Evolutionary conservation across 495 filamentous ascomycete species (phyloP).

Genomic region (Pyrenula massariospora): DNA sequence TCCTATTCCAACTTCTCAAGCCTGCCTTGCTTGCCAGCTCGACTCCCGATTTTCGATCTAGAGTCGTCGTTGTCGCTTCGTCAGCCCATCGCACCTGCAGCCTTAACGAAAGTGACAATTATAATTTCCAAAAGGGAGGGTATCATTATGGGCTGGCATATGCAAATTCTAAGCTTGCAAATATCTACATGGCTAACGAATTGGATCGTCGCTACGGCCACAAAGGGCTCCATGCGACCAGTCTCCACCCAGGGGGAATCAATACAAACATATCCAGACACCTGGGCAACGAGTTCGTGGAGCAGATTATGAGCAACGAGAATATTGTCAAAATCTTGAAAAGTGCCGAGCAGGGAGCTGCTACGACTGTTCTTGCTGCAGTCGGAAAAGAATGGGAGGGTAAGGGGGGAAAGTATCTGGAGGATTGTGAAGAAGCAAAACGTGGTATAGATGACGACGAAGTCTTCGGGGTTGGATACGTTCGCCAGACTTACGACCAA

Average conservation of each 20-base stretch:
- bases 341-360: slow-evolving; percentile 20
- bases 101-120: slow-evolving; percentile 15
- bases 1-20: slow-evolving; percentile 35
- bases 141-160: slow-evolving; percentile 27
- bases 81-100: slow-evolving; percentile 20
- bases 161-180: slow-evolving; percentile 24
- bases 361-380: slow-evolving; percentile 34
- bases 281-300: slow-evolving; percentile 9
- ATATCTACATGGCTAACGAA: slow-evolving; percentile 30
- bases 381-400: slow-evolving; percentile 22
- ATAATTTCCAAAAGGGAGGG: slow-evolving; percentile 16
- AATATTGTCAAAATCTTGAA: slow-evolving; percentile 19
- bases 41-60: slow-evolving; percentile 24
- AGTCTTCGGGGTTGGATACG: slow-evolving; percentile 15
- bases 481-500: slow-evolving; percentile 20
- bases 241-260: slow-evolving; percentile 29
- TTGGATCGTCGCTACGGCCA: slow-evolving; percentile 31
- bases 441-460: slow-evolving; percentile 6
- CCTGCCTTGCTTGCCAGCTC: slow-evolving; percentile 24
- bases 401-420: slow-evolving; percentile 32
- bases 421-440: slow-evolving; percentile 16
- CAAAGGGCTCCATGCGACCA: slow-evolving; percentile 24
- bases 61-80: slow-evolving; percentile 31
- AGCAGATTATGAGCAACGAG: slow-evolving; percentile 7
- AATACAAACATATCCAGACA: slow-evolving; percentile 11